Evolutionary conservation across 768 basidiomycete species (phyloP), one percentile per base, ranked within the genome.

Genomic region (Glaciozyma antarctica): DNA sequence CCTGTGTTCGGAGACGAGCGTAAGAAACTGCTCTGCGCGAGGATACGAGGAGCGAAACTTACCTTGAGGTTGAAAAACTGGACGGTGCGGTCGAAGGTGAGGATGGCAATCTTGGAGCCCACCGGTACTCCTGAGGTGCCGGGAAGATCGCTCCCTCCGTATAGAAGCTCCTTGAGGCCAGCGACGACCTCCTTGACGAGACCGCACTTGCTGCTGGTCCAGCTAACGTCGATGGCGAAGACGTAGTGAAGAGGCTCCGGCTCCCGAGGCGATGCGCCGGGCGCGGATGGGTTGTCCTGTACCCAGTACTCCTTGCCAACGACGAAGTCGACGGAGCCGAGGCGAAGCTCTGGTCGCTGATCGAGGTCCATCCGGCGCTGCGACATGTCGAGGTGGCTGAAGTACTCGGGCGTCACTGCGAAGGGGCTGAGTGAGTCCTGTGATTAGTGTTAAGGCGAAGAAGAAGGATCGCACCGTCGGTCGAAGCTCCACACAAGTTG

Each of bases 31-130:
- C 28, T 44, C 1, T 44, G 30, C 3, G 28, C 51, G 1, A 49
- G 26, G 47, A 19, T 15, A 15, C 16, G 24, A 22, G 41, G 47
- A 58, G 21, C n/a, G 41, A 22, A 4, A 67, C 78, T 69, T 66
- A 79, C 94, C 73, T 86, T 84, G 66, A 98, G 79, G 74, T 93
- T 85, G 77, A 90, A 90, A 75, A 95, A 93, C 71, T 95, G 89
- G 38, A 98, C 77, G 1, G 83, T 80, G 56, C 79, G 75, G 73
- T 94, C 90, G 73, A 86, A 95, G 0, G 91, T 88, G 30, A 97
- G 64, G 68, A 99, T 85, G 3, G 85, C 87, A n/a, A 97, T 74
- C 60, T 68, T 79, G 8, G 69, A 70, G 17, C 73, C 75, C 19
- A 49, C 41, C 2, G 74, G 73, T 30, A 76, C 56, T 6, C 67